Evolutionary conservation across 331 rosid genomes (phyloP).

Genomic region (Dryas integrifolia): DNA sequence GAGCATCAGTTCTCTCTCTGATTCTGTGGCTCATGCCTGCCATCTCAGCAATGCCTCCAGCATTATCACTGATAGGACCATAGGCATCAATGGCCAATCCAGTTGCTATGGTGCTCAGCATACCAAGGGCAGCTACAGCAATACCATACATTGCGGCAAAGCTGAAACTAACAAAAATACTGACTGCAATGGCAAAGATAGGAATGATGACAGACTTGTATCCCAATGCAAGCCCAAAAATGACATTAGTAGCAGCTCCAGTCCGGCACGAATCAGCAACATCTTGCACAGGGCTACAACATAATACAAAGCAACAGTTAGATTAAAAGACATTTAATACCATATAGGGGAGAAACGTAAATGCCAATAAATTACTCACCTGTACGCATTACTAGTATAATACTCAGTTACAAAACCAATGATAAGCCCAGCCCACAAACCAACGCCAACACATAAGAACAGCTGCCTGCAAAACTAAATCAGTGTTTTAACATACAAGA

Average conservation of each 20-base stretch:
- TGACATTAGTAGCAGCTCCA: constrained; percentile 97
- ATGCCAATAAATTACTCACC: constrained; percentile 41
- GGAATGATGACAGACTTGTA: constrained; percentile 97
- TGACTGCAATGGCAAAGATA: constrained; percentile 78
- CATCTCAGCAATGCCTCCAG: constrained; percentile 99
- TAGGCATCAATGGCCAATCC: constrained; percentile 97
- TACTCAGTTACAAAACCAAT: constrained; percentile 97
- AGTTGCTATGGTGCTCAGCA: constrained; percentile 94
- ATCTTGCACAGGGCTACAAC: constrained; percentile 92
- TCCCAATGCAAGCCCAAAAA: constrained; percentile 99
- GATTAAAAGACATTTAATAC: background rate
- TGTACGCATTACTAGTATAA: constrained; percentile 90
- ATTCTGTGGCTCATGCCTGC: constrained; percentile 97
- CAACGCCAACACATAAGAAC: constrained; percentile 83
- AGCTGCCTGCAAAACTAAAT: constrained; percentile 68
- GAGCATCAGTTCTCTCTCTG: constrained; percentile 97
- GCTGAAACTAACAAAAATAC: constrained; percentile 89
- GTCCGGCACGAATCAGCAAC: constrained; percentile 97
- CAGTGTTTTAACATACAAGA: background rate
- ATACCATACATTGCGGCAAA: constrained; percentile 98
- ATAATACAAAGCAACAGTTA: constrained; percentile 1
- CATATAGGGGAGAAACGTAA: background rate
- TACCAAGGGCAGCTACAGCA: constrained; percentile 98
- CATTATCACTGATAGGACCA: constrained; percentile 99
- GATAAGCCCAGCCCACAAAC: constrained; percentile 95